A percentile compares a stretch with the other conserved stretches of the same genome.
These are phyloP conservation scores for Xylariales sp. DNA, from an alignment of 2,329 filamentous ascomycete genomes.

Conservation along the genomic window DNA sequence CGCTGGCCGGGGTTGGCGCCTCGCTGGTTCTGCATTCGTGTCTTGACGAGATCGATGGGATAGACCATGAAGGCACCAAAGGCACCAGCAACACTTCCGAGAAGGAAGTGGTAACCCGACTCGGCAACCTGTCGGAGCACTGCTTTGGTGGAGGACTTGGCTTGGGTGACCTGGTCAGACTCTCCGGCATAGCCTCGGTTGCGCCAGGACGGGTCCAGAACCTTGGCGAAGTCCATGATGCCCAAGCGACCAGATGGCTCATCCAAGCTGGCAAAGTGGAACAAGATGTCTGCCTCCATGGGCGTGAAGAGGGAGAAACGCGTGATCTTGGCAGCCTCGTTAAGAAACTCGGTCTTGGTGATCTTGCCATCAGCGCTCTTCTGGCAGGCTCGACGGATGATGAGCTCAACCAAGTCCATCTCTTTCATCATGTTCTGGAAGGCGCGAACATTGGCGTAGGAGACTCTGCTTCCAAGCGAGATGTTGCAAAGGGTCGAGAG, in stretches of 20 bases:
- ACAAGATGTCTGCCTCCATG: slow-evolving; percentile 97
- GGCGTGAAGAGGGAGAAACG: slow-evolving; percentile 95
- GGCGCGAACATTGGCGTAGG: slow-evolving; percentile 93
- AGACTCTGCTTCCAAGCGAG: slow-evolving; percentile 85
- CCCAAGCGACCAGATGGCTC: slow-evolving; percentile 82
- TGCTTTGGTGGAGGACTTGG: slow-evolving; percentile 49
- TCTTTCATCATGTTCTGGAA: slow-evolving; percentile 98
- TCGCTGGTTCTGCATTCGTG: slow-evolving; percentile 95
- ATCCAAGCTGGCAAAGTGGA: slow-evolving; percentile 94
- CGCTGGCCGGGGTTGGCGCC: slow-evolving; percentile 75
- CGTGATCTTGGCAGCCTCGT: slow-evolving; percentile 86
- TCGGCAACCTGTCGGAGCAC: slow-evolving; percentile 64
- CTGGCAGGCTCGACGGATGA: slow-evolving; percentile 79
- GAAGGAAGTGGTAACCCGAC: slow-evolving; percentile 83
- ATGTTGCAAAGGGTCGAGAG: slow-evolving; percentile 94
- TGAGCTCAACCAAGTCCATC: slow-evolving; percentile 95
- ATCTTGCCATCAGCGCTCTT: slow-evolving; percentile 90
- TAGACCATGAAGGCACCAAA: slow-evolving; percentile 99
- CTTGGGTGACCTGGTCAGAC: slow-evolving; percentile 29
- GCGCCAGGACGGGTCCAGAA: slow-evolving; percentile 90
- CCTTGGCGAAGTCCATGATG: slow-evolving; percentile 84
- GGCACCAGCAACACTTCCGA: slow-evolving; percentile 87
- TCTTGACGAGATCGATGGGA: slow-evolving; percentile 98
- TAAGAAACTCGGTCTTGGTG: slow-evolving; percentile 87
- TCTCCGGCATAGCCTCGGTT: slow-evolving; percentile 53